Percentiles rank a stretch among this genome's conserved stretches.
Conservation (phyloP, 2,329 filamentous ascomycete species). For the Ascochyta rabiei region DNA sequence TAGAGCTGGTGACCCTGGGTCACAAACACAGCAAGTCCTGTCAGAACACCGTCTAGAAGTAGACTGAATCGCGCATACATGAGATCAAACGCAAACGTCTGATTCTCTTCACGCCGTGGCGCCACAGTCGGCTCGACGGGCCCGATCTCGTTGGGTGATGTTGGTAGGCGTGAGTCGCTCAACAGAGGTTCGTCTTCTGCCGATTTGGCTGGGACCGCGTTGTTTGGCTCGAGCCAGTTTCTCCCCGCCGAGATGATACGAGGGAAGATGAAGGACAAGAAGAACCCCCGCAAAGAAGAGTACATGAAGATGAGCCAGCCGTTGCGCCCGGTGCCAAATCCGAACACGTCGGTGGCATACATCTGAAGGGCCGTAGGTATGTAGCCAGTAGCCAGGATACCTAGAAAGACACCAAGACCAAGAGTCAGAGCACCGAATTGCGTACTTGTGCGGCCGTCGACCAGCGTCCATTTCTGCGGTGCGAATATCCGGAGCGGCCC, state of each 20-base stretch:
- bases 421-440: slow-evolving; percentile 70
- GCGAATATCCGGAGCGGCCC: slow-evolving; percentile 67
- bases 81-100: slow-evolving; percentile 67
- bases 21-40: slow-evolving; percentile 67
- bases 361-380: slow-evolving; percentile 64
- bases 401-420: slow-evolving; percentile 69
- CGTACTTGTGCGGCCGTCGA: slow-evolving; percentile 57
- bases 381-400: slow-evolving; percentile 72
- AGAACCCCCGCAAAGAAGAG: slow-evolving; percentile 52
- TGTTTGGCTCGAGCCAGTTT: slow-evolving; percentile 47
- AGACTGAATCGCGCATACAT: slow-evolving; percentile 71
- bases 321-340: slow-evolving; percentile 54
- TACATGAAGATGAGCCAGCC: slow-evolving; percentile 55
- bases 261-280: slow-evolving; percentile 54
- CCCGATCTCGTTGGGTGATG: slow-evolving; percentile 40
- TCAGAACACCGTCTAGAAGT: slow-evolving; percentile 68
- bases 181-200: slow-evolving; percentile 22
- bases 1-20: slow-evolving; percentile 72
- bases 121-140: slow-evolving; percentile 56
- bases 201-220: slow-evolving; percentile 5
- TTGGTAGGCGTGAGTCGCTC: slow-evolving; percentile 25
- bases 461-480: slow-evolving; percentile 61
- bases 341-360: slow-evolving; percentile 54
- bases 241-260: slow-evolving; percentile 52
- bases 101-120: slow-evolving; percentile 48